Base-by-base conservation (phyloP, 1,139 yeast genomes). In the Geotrichum citri-aurantii region DNA sequence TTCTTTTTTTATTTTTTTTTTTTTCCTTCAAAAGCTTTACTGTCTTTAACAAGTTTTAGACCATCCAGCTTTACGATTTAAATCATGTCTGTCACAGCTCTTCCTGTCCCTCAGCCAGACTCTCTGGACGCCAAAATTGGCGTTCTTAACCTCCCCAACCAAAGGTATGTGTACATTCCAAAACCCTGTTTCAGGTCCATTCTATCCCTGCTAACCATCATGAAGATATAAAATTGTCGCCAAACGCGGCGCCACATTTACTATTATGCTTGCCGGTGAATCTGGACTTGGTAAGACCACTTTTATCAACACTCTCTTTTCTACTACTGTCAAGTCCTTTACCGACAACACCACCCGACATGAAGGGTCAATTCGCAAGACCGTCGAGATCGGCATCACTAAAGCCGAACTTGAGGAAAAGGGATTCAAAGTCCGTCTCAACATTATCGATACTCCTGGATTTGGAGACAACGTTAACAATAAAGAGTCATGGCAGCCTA, bases 381-480 rank as follows among this genome's bases (percentile, higher is more conserved):
- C 98, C 2, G 96, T 90, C 47, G 97, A 90, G 70, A 90, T 93
- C 68, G 95, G 88, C 64, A 84, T 93, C 64, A 84, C 88, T 56
- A 84, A 96, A 69, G 97, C 98, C 24, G 85, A 88, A 66, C 80
- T 95, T 66, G 97, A 92, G 73, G 99, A 95, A 72, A 89, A 90
- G 75, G 88, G 87, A 71, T 93, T 93, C 77, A 83, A 81, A 68
- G 81, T 93, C 66, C 83, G 95, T 63, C 81, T 95, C 65, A 93
- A 93, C 69, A 81, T 93, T 62, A 84, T 95, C 67, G 99, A 93
- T 74, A 93, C 99, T 8, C 99, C 99, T 19, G 99, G 99, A 1
- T 91, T 93, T 71, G 99, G 99, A 63, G 97, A 92, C 75, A 90
- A 91, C 72, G 95, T 93, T 68, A 88, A 93, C 78, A 93, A 93